A percentile compares a stretch with the other conserved stretches of the same genome.
Conservation (phyloP, 1,284 basidiomycete species). For the Peniophora sp. region DNA sequence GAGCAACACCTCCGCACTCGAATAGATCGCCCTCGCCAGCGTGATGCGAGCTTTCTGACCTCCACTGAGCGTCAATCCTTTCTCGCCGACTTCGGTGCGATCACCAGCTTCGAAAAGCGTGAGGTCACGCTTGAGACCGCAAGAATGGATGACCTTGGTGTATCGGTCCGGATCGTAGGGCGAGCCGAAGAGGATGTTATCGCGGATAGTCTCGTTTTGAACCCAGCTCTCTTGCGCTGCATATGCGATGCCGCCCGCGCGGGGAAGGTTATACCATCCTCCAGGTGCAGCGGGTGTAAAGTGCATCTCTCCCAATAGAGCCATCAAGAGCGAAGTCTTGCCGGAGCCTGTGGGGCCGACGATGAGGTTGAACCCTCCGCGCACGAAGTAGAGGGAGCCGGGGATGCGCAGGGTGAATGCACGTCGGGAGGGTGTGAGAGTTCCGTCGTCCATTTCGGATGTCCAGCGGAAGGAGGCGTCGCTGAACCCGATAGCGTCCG, state of each 20-base stretch:
- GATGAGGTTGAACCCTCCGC: constrained; percentile 53
- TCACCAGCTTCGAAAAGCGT: constrained; percentile 67
- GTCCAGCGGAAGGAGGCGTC: constrained; percentile 36
- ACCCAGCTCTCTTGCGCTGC: constrained; percentile 77
- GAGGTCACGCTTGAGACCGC: constrained; percentile 56
- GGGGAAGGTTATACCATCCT: constrained; percentile 63
- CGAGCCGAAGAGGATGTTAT: constrained; percentile 37
- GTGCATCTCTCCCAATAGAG: constrained; percentile 34
- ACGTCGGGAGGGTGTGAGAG: constrained; percentile 20
- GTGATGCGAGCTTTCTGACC: constrained; percentile 76
- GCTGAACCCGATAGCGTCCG: constrained; percentile 29
- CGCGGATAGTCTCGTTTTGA: constrained; percentile 43
- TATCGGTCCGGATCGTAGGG: constrained; percentile 33
- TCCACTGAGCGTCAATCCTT: constrained; percentile 58
- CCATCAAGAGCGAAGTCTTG: constrained; percentile 46
- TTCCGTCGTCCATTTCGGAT: constrained; percentile 14
- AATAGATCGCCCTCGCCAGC: constrained; percentile 66
- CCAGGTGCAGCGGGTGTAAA: constrained; percentile 22
- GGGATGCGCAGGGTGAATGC: constrained; percentile 43
- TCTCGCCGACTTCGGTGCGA: constrained; percentile 63
- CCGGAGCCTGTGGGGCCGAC: constrained; percentile 54
- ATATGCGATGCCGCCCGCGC: constrained; percentile 60
- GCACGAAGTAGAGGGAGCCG: constrained; percentile 48
- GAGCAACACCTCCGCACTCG: constrained; percentile 51
- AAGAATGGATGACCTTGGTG: constrained; percentile 52